phyloP scores from a whole-genome alignment of 2,329 filamentous ascomycete species.

The Microdochium nivale region DNA sequence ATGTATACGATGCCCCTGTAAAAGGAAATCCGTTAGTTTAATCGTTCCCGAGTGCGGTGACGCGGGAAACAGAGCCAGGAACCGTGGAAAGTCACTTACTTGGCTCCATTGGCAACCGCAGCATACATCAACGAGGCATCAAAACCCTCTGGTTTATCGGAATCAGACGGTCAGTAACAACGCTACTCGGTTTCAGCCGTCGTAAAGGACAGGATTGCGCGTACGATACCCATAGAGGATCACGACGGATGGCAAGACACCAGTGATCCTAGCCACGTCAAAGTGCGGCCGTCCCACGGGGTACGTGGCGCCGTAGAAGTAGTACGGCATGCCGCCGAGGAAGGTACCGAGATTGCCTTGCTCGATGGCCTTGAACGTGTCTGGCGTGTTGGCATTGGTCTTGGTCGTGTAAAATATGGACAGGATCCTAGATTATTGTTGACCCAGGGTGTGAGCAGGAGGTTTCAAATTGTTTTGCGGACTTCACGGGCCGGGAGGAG shows the following conservation, averaged over 20 bases:
- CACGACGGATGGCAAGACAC: constrained; percentile 32
- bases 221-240: constrained; percentile 38
- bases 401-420: too few species aligned
- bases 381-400: constrained; percentile 15
- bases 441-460: too few species aligned
- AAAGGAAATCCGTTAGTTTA: too few species aligned
- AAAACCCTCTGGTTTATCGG: constrained; percentile 16
- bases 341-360: constrained; percentile 39
- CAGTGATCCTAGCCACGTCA: constrained; percentile 19
- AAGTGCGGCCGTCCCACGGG: constrained; percentile 30
- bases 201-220: too few species aligned
- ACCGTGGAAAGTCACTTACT: constrained; percentile 9
- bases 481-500: too few species aligned
- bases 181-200: too few species aligned
- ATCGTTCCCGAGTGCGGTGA: too few species aligned
- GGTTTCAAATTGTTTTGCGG: too few species aligned
- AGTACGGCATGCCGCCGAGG: constrained; percentile 43
- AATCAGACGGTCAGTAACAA: constrained; percentile 12
- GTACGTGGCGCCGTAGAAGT: constrained; percentile 37
- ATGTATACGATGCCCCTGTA: constrained; percentile 20
- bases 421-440: too few species aligned
- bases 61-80: too few species aligned
- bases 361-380: constrained; percentile 43
- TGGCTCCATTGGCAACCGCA: constrained; percentile 21
- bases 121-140: constrained; percentile 20